Percentiles rank a stretch among this genome's conserved stretches.
These are phyloP conservation scores for Hericium coralloides DNA, from an alignment of 768 basidiomycete genomes.

Conservation along the genomic window DNA sequence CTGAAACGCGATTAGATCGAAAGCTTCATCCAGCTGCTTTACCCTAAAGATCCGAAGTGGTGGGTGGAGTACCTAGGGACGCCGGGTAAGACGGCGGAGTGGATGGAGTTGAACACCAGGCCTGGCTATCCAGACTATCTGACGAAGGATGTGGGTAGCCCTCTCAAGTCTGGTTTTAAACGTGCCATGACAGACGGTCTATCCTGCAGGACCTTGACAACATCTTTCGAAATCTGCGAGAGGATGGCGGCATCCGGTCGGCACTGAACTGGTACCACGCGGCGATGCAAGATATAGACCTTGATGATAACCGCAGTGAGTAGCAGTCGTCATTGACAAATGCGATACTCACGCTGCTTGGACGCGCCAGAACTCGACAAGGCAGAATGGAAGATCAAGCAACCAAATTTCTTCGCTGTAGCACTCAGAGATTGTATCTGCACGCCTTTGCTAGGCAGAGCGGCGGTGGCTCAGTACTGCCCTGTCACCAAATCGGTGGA, in stretches of 20 bases:
- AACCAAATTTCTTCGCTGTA: background rate
- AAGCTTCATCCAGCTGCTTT: background rate
- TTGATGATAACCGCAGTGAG: background rate
- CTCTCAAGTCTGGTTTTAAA: background rate
- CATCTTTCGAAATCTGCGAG: background rate
- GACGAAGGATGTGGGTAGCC: background rate
- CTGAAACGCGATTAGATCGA: background rate
- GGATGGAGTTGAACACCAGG: background rate
- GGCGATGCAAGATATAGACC: background rate
- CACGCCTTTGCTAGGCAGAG: background rate
- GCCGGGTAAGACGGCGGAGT: background rate
- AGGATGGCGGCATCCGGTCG: background rate
- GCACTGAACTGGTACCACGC: background rate
- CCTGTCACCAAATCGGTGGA: background rate
- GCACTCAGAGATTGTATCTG: background rate
- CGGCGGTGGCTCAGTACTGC: background rate
- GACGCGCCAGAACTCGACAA: background rate
- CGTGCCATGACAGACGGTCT: background rate
- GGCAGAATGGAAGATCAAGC: background rate
- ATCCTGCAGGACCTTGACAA: background rate
- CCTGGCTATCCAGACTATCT: background rate
- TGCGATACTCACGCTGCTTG: background rate
- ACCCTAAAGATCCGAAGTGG: background rate
- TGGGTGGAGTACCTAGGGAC: background rate
- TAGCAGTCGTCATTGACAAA: background rate